Base-by-base conservation (phyloP, 352 stramenopile species). In the Pythium monospermum region DNA sequence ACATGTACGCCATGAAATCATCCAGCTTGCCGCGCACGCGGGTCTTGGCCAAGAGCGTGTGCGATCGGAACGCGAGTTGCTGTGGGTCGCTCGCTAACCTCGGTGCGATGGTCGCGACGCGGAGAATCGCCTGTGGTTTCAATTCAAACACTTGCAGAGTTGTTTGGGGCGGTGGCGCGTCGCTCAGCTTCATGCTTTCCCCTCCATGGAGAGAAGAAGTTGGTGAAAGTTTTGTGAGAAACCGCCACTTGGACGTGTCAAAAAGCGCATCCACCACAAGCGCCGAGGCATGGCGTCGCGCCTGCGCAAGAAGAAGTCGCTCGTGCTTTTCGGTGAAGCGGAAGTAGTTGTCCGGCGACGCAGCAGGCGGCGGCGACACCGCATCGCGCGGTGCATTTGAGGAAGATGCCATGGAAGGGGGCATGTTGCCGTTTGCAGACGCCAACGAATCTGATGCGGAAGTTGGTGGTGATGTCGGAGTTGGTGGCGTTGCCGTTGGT, bases 171-270 rank as follows among this genome's bases (percentile, higher is more conserved):
- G 48, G 48, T 26, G 40, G 22, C 10, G 42, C 40, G 26, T 21
- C 26, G 5, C 18, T 19, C 10, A 26, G 7, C 0, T 27, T 44
- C 23, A 33, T 8, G 23, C 15, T 23, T 10, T 21, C 56, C 4
- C 19, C 25, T 25, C 53, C 49, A 3, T 25, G 35, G 12, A 64
- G 32, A 35, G 43, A 47, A 18, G 45, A 41, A 27, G 41, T 58
- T 41, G 55, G 4, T 18, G 42, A 38, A 6, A 57, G 25, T 41
- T 63, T 41, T n/a, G 47, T 32, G 16, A 46, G 42, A 23, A 82
- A 85, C 33, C 74, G 68, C 76, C 76, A 87, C 59, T 87, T 87
- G 54, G 77, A 64, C 6, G 68, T 57, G 64, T 83, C 73, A 37
- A 68, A 71, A 26, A 85, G 66, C 26, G 73, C 64, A 57, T 87